These are phyloP conservation scores for Thraustochytrium striatum DNA, from an alignment of 352 stramenopile genomes.

Conservation along the genomic window DNA sequence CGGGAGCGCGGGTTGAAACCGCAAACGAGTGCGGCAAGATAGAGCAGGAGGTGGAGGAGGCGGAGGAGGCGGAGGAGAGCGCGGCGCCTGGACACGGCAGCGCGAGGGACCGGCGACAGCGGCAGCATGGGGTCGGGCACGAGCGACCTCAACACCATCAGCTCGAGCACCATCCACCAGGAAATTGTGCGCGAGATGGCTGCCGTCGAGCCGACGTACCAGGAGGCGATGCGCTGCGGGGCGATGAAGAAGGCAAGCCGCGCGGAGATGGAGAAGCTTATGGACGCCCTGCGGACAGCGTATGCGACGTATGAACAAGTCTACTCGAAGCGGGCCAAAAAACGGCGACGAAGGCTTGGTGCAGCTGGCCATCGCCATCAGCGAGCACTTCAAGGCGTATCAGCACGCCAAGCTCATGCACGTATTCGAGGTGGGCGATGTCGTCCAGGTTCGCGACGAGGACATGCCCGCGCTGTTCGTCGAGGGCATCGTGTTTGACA, in stretches of 20 bases:
- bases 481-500: constrained; percentile 18
- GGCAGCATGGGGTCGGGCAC: constrained; percentile 28
- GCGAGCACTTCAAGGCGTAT: constrained; percentile 4
- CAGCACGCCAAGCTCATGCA: background rate
- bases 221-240: background rate
- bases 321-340: background rate
- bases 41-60: too few relatives aligned
- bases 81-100: too few relatives aligned
- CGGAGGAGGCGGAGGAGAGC: too few relatives aligned
- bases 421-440: constrained; percentile 27
- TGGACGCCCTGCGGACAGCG: background rate
- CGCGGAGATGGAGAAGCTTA: background rate
- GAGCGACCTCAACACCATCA: constrained; percentile 28
- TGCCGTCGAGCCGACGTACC: background rate
- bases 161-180: background rate
- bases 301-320: background rate
- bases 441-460: constrained; percentile 23
- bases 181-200: background rate
- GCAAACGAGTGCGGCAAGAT: too few relatives aligned
- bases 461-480: constrained; percentile 3
- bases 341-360: constrained; percentile 4
- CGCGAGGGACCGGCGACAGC: too few relatives aligned
- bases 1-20: too few relatives aligned
- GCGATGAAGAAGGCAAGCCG: background rate
- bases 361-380: background rate